Evolutionary conservation across 1,139 yeast species (phyloP).

Genomic region (Yamadazyma dendronema): DNA sequence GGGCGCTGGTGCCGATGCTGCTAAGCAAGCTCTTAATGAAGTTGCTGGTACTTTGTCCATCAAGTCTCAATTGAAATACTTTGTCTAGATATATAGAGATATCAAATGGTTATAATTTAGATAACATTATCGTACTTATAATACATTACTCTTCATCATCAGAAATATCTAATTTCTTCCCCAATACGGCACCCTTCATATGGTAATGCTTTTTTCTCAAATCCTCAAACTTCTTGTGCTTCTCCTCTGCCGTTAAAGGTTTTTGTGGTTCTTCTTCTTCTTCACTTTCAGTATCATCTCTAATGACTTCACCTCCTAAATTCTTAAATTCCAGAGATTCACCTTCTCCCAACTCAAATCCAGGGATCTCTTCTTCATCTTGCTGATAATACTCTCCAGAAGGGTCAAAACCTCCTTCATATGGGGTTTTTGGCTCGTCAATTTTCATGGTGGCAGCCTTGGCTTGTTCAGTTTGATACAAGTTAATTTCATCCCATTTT

Average conservation of each 20-base stretch:
- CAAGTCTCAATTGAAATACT: slow-evolving; percentile 37
- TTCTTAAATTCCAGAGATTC: slow-evolving; percentile 26
- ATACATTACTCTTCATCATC: slow-evolving; percentile 26
- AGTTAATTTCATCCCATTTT: slow-evolving; percentile 69
- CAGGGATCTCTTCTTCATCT: slow-evolving; percentile 63
- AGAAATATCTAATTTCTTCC: slow-evolving; percentile 26
- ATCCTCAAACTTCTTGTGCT: slow-evolving; percentile 68
- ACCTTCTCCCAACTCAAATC: slow-evolving; percentile 44
- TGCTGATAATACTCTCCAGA: slow-evolving; percentile 76
- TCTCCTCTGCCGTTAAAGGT: slow-evolving; percentile 55
- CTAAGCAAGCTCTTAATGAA: slow-evolving; percentile 51
- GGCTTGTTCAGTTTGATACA: slow-evolving; percentile 65
- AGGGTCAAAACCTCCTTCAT: slow-evolving; percentile 89
- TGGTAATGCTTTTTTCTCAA: slow-evolving; percentile 77
- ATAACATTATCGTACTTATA: too few species aligned
- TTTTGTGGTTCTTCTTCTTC: slow-evolving; percentile 30
- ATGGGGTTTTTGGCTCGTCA: slow-evolving; percentile 97
- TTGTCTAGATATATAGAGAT: slow-evolving; percentile 10
- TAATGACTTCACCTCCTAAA: slow-evolving; percentile 40
- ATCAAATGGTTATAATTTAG: too few species aligned
- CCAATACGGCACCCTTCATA: slow-evolving; percentile 59
- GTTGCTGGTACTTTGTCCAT: slow-evolving; percentile 42
- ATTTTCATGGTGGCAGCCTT: slow-evolving; percentile 77
- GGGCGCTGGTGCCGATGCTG: slow-evolving; percentile 50
- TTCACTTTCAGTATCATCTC: slow-evolving; percentile 23